Percentiles rank a stretch among this genome's conserved stretches.
Evolutionary conservation across 768 basidiomycete genomes (phyloP).

Genomic region (Pulveroboletus sp.): DNA sequence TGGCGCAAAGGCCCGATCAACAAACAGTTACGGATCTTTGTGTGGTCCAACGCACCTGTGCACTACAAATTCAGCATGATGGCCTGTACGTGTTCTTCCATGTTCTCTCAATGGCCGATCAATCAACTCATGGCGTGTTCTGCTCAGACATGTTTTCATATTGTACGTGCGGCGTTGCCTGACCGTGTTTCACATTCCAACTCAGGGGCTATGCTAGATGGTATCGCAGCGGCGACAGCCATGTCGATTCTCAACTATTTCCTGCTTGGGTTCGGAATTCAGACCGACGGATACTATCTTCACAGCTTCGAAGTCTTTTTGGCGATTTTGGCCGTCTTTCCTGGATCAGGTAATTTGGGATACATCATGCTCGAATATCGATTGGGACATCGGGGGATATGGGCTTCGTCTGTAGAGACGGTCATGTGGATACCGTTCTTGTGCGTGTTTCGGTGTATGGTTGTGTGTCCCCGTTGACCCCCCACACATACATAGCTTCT

Average conservation of each 20-base stretch:
- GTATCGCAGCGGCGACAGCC: conserved; percentile 65
- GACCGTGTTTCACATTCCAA: neutral
- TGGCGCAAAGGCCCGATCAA: conserved; percentile 80
- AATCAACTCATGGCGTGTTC: conserved; percentile 4
- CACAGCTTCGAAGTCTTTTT: conserved; percentile 81
- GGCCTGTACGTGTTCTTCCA: conserved; percentile 40
- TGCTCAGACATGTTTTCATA: conserved; percentile 50
- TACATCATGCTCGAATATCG: conserved; percentile 73
- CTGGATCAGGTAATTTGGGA: conserved; percentile 68
- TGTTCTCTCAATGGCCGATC: neutral
- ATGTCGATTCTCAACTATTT: conserved; percentile 71
- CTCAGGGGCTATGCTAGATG: conserved; percentile 19
- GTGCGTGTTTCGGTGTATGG: too few relatives aligned
- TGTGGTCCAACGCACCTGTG: conserved; percentile 76
- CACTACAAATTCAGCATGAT: conserved; percentile 76
- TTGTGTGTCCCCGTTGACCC: too few relatives aligned
- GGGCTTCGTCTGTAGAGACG: conserved; percentile 22
- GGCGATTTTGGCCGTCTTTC: conserved; percentile 69
- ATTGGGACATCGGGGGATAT: conserved; percentile 41
- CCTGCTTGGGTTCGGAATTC: conserved; percentile 66
- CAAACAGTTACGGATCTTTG: conserved; percentile 70
- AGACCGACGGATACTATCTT: conserved; percentile 74
- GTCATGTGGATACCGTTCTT: conserved; percentile 35
- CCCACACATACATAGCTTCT: conserved; percentile 30
- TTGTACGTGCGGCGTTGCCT: conserved; percentile 32